A percentile compares a stretch with the other conserved stretches of the same genome.
phyloP scores from a whole-genome alignment of 202 grass and related monocot species.

The Schoenoplectus triqueter region DNA sequence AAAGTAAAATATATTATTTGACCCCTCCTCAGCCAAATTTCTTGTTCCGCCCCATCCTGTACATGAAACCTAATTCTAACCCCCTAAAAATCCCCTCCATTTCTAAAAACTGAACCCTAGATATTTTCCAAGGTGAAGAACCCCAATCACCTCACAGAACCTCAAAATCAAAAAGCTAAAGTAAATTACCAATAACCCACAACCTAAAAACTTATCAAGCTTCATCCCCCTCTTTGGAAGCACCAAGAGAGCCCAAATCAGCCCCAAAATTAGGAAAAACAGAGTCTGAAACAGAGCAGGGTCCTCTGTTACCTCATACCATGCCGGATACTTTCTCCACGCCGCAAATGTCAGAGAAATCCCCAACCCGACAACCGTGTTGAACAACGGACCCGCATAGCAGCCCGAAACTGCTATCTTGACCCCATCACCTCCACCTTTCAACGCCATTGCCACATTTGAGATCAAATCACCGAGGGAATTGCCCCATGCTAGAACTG shows the following conservation, averaged over 20 bases:
- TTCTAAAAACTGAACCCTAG: background rate
- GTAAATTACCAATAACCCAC: conserved; percentile 72
- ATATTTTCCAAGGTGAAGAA: conserved; percentile 18
- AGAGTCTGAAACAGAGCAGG: conserved; percentile 58
- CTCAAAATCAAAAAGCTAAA: conserved; percentile 62
- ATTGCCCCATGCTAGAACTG: conserved; percentile 92
- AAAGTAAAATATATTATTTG: background rate
- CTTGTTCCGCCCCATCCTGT: background rate
- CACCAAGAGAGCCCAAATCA: conserved; percentile 69
- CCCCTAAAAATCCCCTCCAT: background rate
- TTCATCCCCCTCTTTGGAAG: conserved; percentile 70
- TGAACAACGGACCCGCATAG: conserved; percentile 83
- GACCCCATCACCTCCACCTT: conserved; percentile 53
- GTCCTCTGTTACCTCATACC: conserved; percentile 51
- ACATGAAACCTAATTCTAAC: background rate
- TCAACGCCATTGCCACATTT: conserved; percentile 64
- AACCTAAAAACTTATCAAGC: conserved; percentile 60
- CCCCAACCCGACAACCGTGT: conserved; percentile 69
- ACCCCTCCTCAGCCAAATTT: too few species aligned
- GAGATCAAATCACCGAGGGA: conserved; percentile 78
- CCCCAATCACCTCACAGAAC: conserved; percentile 47
- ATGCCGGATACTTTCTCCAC: conserved; percentile 45
- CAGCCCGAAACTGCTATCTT: conserved; percentile 76
- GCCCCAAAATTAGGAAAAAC: conserved; percentile 55
- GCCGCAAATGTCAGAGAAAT: conserved; percentile 74